Conservation (phyloP, 495 filamentous ascomycete species). For the Xylaria nigripes region DNA sequence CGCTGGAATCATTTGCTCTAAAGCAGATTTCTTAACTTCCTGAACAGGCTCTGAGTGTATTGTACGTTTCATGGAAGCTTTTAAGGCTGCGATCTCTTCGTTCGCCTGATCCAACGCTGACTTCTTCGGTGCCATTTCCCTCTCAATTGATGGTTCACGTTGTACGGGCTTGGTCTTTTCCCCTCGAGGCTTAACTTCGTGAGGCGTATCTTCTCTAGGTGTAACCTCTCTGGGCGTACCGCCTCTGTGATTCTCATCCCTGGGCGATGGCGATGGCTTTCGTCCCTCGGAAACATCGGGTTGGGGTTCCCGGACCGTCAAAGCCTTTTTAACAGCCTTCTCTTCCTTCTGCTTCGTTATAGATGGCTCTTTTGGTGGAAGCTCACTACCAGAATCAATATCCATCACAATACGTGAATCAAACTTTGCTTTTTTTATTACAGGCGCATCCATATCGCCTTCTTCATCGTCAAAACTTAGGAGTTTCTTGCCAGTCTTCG, state of each 20-base stretch:
- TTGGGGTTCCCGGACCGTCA: slow-evolving; percentile 20
- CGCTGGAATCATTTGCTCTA: slow-evolving; percentile 73
- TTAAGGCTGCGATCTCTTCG: slow-evolving; percentile 82
- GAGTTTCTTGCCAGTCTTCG: slow-evolving; percentile 67
- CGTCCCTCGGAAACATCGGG: slow-evolving; percentile 8
- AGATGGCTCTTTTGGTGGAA: slow-evolving; percentile 21
- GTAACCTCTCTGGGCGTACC: too few species aligned
- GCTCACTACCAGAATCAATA: slow-evolving; percentile 31
- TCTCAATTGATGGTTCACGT: slow-evolving; percentile 37
- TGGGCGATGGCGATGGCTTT: slow-evolving; percentile 17
- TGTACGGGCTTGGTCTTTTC: slow-evolving; percentile 12
- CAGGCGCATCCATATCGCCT: slow-evolving; percentile 54
- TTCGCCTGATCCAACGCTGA: slow-evolving; percentile 74
- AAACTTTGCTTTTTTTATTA: slow-evolving; percentile 85
- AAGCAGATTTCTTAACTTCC: slow-evolving; percentile 48
- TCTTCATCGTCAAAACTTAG: slow-evolving; percentile 89
- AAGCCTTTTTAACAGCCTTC: slow-evolving; percentile 24
- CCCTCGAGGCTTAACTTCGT: slow-evolving; percentile 11
- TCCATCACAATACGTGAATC: slow-evolving; percentile 75
- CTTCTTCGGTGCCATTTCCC: slow-evolving; percentile 44
- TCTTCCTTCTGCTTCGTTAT: slow-evolving; percentile 20
- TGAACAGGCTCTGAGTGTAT: slow-evolving; percentile 49
- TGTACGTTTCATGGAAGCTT: slow-evolving; percentile 84
- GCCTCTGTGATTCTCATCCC: neutral
- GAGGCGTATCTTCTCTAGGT: too few species aligned